Evolutionary conservation across 2,329 filamentous ascomycete species (phyloP), one percentile per base, ranked within the genome.

Genomic region (Macrophomina phaseolina): DNA sequence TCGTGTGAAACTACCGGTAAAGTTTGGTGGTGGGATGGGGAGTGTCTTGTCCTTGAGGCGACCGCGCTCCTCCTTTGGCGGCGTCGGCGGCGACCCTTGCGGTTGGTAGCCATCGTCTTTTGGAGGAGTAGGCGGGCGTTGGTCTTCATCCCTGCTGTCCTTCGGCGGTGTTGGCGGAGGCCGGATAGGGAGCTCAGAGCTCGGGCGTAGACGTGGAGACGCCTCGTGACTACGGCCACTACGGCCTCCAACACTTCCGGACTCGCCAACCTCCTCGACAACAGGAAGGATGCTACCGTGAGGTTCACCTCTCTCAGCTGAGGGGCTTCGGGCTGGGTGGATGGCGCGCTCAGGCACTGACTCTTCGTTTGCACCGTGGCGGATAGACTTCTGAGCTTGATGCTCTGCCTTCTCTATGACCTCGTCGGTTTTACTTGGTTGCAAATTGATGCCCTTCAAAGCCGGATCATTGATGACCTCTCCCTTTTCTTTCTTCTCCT

Each of bases 241-340:
- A 64, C 85, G 84, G 36, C 84, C 86, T 1, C 88, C 87, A 30
- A 88, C 85, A 68, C 90, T 92, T 7, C 85, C 87, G 9, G 84
- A 89, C 77, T 97, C 94, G 5, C 89, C 91, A n/a, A 89, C 90
- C 79, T 98, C 94, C 71, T 97, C 92, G 6, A 98, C 93, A 9
- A 97, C 90, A 0, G 94, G 94, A 2, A 98, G 81, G 1, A 85
- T 88, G 38, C 84, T 83, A 12, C 85, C 82, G n/a, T 85, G 82
- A 12, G 83, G 78, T 14, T 85, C 83, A 80, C 85, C 74, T 76
- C 88, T 76, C 72, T 90, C 83, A 23, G 81, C 83, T 73, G 81
- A 85, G 28, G 81, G 86, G 79, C 83, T 91, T 75, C 81, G 85
- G 70, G 83, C 84, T 67, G 81, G 87, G 66, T 79, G 79, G 55